These are phyloP conservation scores for Hyphopichia pseudoburtonii DNA, from an alignment of 1,139 yeast genomes.

Conservation along the genomic window DNA sequence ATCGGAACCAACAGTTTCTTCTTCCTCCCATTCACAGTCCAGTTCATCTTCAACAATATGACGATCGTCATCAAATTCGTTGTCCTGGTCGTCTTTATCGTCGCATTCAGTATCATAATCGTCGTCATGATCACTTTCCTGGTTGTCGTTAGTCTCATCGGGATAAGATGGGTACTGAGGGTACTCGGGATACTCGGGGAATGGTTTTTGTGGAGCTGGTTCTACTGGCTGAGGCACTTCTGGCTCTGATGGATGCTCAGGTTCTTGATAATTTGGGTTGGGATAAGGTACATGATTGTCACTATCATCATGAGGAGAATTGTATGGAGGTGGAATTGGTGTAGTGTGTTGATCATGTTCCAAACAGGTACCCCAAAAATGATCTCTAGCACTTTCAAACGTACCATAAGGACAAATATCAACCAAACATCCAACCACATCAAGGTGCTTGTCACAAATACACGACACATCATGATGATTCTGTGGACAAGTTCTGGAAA, in stretches of 20 bases:
- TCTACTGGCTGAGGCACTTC: slow-evolving; percentile 3
- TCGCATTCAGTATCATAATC: slow-evolving; percentile 6
- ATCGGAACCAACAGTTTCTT: slow-evolving; percentile 17
- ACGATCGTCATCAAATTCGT: not conserved
- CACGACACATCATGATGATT: slow-evolving; percentile 38
- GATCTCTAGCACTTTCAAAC: slow-evolving; percentile 52
- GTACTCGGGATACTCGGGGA: slow-evolving; percentile 1
- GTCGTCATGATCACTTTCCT: slow-evolving; percentile 14
- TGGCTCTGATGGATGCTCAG: slow-evolving; percentile 5
- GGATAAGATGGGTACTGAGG: slow-evolving; percentile 4
- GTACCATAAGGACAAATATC: slow-evolving; percentile 51
- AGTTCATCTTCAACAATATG: not conserved
- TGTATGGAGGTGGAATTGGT: slow-evolving; percentile 3
- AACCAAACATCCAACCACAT: slow-evolving; percentile 45
- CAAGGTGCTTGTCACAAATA: slow-evolving; percentile 37
- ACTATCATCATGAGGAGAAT: slow-evolving; percentile 5
- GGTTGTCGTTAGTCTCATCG: slow-evolving; percentile 5
- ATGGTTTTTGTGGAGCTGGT: slow-evolving; percentile 2
- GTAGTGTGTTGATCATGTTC: slow-evolving; percentile 34
- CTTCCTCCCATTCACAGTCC: slow-evolving; percentile 26
- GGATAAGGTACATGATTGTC: slow-evolving; percentile 8
- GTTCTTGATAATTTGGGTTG: slow-evolving; percentile 10
- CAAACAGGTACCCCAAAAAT: slow-evolving; percentile 53
- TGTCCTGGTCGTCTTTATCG: slow-evolving; percentile 1
- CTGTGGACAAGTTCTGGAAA: slow-evolving; percentile 32